phyloP scores from a whole-genome alignment of 2,329 filamentous ascomycete genomes.

The Sporothrix mexicana region DNA sequence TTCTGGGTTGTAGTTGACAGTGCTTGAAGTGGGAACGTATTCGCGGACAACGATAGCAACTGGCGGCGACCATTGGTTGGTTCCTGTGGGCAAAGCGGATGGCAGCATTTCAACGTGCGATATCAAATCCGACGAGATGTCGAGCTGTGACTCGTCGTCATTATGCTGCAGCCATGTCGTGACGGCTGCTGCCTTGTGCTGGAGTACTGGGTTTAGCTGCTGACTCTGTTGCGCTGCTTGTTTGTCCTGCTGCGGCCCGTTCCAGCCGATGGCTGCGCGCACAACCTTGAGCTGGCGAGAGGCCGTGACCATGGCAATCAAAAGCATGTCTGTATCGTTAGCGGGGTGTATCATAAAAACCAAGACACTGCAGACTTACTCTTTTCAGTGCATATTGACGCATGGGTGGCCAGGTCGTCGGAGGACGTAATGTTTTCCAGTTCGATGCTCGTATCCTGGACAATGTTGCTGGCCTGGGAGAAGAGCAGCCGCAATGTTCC shows the following conservation, averaged over 20 bases:
- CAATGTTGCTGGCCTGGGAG: slow-evolving; percentile 73
- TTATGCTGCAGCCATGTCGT: slow-evolving; percentile 62
- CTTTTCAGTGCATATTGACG: slow-evolving; percentile 75
- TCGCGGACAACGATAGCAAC: slow-evolving; percentile 77
- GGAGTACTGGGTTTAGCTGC: slow-evolving; percentile 58
- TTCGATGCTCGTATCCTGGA: slow-evolving; percentile 75
- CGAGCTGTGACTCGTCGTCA: slow-evolving; percentile 49
- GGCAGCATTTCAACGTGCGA: slow-evolving; percentile 79
- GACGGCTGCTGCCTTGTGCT: slow-evolving; percentile 61
- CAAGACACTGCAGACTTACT: slow-evolving; percentile 55
- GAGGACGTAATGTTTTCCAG: slow-evolving; percentile 74
- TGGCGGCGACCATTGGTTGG: slow-evolving; percentile 61
- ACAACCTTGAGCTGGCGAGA: slow-evolving; percentile 77
- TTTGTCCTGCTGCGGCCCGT: slow-evolving; percentile 62
- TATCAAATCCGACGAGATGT: slow-evolving; percentile 64
- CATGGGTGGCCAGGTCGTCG: slow-evolving; percentile 80
- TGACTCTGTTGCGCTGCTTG: slow-evolving; percentile 54
- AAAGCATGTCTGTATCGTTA: slow-evolving; percentile 49
- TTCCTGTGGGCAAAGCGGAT: slow-evolving; percentile 63
- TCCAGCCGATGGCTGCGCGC: slow-evolving; percentile 77
- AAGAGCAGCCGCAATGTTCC: slow-evolving; percentile 78
- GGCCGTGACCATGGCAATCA: slow-evolving; percentile 71
- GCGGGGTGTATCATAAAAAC: neutral
- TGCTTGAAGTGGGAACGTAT: slow-evolving; percentile 53
- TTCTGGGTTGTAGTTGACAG: slow-evolving; percentile 65